These are phyloP conservation scores for Triticum dicoccoides DNA, from an alignment of 176 grass and related monocot species.

Conservation along the genomic window DNA sequence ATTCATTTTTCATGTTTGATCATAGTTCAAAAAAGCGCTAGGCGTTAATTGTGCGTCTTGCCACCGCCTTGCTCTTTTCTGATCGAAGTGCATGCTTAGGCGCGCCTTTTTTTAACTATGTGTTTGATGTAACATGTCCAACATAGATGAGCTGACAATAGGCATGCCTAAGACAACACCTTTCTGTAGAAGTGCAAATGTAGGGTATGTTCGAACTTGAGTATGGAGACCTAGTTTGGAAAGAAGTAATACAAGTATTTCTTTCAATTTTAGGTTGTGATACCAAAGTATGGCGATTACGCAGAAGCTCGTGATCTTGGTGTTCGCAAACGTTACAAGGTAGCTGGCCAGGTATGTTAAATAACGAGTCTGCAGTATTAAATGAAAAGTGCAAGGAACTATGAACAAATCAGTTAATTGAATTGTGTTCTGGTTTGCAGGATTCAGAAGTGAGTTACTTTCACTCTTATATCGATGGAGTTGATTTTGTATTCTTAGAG, in stretches of 20 bases:
- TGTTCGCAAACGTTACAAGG: conserved; percentile 60
- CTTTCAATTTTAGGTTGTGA: conserved; percentile 59
- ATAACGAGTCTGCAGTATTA: background rate
- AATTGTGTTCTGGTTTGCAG: conserved; percentile 29
- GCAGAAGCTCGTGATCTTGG: conserved; percentile 66
- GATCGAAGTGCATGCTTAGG: no score
- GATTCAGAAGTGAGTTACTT: conserved; percentile 88
- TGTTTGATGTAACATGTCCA: conserved; percentile 18
- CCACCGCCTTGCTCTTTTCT: no score
- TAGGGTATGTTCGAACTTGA: background rate
- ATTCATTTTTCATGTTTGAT: conserved; percentile 14
- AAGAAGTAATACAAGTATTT: conserved; percentile 1
- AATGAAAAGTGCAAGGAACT: background rate
- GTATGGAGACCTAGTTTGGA: background rate
- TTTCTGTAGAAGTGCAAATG: background rate
- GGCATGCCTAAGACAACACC: background rate
- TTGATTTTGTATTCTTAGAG: conserved; percentile 94
- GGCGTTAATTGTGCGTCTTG: no score
- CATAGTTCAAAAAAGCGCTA: no score
- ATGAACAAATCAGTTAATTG: background rate
- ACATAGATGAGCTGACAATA: background rate
- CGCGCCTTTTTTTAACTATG: no score
- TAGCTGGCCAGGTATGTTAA: conserved; percentile 71
- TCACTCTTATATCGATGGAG: conserved; percentile 87
- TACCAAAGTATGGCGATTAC: conserved; percentile 83